Percentiles rank a stretch among this genome's conserved stretches.
Conservation (phyloP, 2,329 filamentous ascomycete genomes). For the Leptographium lundbergii region DNA sequence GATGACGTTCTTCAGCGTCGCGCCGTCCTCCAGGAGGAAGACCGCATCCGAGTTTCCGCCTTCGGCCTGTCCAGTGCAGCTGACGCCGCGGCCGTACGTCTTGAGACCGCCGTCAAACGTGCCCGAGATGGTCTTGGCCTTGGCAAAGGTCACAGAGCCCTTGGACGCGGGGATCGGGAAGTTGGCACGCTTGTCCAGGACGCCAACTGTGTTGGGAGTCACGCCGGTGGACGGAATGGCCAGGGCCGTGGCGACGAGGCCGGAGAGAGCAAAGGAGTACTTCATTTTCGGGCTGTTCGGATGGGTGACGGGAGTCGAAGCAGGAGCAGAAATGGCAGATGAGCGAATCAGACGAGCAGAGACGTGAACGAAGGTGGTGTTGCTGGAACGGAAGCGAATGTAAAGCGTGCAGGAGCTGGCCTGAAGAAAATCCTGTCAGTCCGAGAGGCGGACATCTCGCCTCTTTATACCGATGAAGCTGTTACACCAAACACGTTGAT, state of each 20-base stretch:
- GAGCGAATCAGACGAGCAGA: not conserved
- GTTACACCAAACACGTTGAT: not conserved
- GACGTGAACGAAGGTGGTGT: not conserved
- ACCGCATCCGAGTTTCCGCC: conserved; percentile 26
- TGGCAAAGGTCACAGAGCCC: not conserved
- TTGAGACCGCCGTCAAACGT: conserved; percentile 32
- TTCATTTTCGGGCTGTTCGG: not conserved
- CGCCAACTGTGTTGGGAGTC: not conserved
- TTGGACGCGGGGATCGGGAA: not conserved
- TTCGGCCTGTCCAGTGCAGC: conserved; percentile 11
- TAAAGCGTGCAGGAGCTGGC: not conserved
- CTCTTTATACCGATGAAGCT: not conserved
- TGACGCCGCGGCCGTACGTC: conserved; percentile 6
- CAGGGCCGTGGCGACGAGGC: not conserved
- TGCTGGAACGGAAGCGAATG: not conserved
- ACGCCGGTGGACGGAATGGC: not conserved
- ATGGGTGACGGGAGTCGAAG: not conserved
- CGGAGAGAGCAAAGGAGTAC: not conserved
- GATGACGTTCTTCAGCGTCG: conserved; percentile 37
- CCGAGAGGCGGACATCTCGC: not conserved
- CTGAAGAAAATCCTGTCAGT: not conserved
- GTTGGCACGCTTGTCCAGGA: not conserved
- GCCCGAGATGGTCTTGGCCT: conserved; percentile 8
- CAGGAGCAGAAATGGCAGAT: not conserved
- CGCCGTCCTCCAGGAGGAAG: conserved; percentile 36